Evolutionary conservation across 768 basidiomycete species (phyloP), one percentile per base, ranked within the genome.

Genomic region (Termitomyces sp.): DNA sequence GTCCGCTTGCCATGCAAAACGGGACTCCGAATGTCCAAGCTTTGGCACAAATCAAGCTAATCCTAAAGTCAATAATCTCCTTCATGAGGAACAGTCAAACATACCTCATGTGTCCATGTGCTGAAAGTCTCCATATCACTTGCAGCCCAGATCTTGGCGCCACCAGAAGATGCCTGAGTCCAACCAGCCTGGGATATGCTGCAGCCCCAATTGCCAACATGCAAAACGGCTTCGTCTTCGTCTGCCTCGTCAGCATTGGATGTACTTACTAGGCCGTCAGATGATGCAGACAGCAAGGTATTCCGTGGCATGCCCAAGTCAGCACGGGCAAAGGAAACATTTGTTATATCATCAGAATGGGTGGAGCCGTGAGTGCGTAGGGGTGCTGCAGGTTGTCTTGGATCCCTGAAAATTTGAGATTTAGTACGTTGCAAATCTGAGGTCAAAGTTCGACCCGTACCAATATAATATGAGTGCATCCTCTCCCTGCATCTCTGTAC

Each of bases 121-220:
- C 89, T 88, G 63, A 95, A 89, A 0, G 90, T 93, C 70, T 98
- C 94, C 94, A 97, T 97, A 72, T 97, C 95, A 62, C 92, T 94
- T 12, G 84, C 80, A 24, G 87, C 88, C 93, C 94, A 97, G 8
- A 94, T 75, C 48, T 69, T 73, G 32, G 73, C 72, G 16, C 61
- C 66, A 5, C 61, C 66, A 5, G 65, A 61, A 32, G 70, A 50
- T 20, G 67, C 60, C 20, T 74, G 66, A 52, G 82, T 79, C 87
- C 86, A 90, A 1, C 86, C 92, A 7, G 82, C 84, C 66, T 90
- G 88, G 0, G 88, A 86, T 58, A 92, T 74, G 65, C 87, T 92
- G 65, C 84, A 85, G 2, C 88, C 91, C 84, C 88, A 91, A 61
- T 93, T 93, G n/a, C 87, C 90, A 24, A 94, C 88, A 45, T 88